A percentile compares a stretch with the other conserved stretches of the same genome.
phyloP scores from a whole-genome alignment of 2,329 filamentous ascomycete species.

The Cercospora janseana region DNA sequence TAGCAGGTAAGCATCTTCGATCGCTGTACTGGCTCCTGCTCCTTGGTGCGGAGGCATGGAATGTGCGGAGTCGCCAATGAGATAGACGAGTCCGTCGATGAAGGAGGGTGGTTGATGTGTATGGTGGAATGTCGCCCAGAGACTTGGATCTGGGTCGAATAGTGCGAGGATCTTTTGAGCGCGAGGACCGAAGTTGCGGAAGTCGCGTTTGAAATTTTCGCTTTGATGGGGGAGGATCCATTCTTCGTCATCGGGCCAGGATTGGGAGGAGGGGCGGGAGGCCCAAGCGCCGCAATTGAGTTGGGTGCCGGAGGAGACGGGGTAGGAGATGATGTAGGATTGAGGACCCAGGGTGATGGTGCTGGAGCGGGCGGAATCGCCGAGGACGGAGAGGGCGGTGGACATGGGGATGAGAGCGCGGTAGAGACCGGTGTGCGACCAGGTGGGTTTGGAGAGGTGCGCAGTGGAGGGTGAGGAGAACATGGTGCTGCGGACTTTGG shows the following conservation, averaged over 20 bases:
- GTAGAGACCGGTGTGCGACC: constrained; percentile 60
- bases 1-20: constrained; percentile 54
- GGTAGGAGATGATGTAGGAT: constrained; percentile 61
- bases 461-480: constrained; percentile 50
- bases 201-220: constrained; percentile 44
- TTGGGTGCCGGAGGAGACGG: constrained; percentile 55
- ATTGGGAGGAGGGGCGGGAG: no score
- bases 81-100: constrained; percentile 50
- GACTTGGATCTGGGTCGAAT: constrained; percentile 44
- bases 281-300: constrained; percentile 53
- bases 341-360: constrained; percentile 47
- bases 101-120: constrained; percentile 24
- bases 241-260: no score
- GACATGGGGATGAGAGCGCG: constrained; percentile 61
- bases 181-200: constrained; percentile 44
- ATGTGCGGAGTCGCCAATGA: constrained; percentile 67
- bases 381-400: constrained; percentile 42
- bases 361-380: constrained; percentile 28
- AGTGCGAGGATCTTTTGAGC: constrained; percentile 41
- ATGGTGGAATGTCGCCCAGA: constrained; percentile 52
- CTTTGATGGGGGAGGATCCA: constrained; percentile 45
- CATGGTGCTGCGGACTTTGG: constrained; percentile 53
- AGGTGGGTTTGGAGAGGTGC: constrained; percentile 50
- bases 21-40: constrained; percentile 56
- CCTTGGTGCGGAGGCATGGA: constrained; percentile 66